Evolutionary conservation across 2,329 filamentous ascomycete species (phyloP).

Genomic region (Pseudogymnoascus sp.): DNA sequence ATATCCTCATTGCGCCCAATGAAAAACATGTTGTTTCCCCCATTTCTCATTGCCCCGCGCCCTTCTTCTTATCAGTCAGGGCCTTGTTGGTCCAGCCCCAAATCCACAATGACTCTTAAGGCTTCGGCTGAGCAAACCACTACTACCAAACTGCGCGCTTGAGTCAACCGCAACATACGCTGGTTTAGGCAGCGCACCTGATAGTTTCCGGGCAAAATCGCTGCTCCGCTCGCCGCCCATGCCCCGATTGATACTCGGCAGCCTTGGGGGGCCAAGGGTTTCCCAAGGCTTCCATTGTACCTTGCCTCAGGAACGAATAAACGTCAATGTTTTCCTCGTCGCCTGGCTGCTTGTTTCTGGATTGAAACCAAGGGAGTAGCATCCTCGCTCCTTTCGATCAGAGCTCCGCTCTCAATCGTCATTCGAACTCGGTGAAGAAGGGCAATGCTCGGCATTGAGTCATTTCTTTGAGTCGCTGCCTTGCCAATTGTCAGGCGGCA

Average conservation of each 20-base stretch:
- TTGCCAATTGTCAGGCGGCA: slow-evolving; percentile 1
- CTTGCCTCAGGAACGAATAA: slow-evolving; percentile 7
- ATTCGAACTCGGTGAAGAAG: background rate
- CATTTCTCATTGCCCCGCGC: background rate
- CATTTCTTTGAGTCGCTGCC: slow-evolving; percentile 8
- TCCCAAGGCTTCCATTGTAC: slow-evolving; percentile 6
- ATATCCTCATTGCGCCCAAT: background rate
- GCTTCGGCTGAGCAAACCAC: background rate
- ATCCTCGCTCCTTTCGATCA: slow-evolving; percentile 1
- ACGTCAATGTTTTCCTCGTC: slow-evolving; percentile 2
- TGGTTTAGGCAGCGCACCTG: slow-evolving; percentile 5
- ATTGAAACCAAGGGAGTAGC: slow-evolving; percentile 5
- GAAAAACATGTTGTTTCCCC: background rate
- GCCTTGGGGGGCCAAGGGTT: slow-evolving; percentile 1
- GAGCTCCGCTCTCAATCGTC: slow-evolving; percentile 1
- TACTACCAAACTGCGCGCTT: background rate
- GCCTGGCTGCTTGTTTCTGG: slow-evolving; percentile 4
- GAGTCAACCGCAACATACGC: slow-evolving; percentile 3
- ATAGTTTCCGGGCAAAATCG: background rate
- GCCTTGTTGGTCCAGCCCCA: background rate
- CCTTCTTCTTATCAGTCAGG: slow-evolving; percentile 2
- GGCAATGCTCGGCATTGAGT: slow-evolving; percentile 1
- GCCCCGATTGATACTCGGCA: slow-evolving; percentile 6
- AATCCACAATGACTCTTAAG: slow-evolving; percentile 2
- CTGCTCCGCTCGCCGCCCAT: background rate